phyloP scores from a whole-genome alignment of 2,329 filamentous ascomycete genomes.

The Chaetomiaceae sp. region DNA sequence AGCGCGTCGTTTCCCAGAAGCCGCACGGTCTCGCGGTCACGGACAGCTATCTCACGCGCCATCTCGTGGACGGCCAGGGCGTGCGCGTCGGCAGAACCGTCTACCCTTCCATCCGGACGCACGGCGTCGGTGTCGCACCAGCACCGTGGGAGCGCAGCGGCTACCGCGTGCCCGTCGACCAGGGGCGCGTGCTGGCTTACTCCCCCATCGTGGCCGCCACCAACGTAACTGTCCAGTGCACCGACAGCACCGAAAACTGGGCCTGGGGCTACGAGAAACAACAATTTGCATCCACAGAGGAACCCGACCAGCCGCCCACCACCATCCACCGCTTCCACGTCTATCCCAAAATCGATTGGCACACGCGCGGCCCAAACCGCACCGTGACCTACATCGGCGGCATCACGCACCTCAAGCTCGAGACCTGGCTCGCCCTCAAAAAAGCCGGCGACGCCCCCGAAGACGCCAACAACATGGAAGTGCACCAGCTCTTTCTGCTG shows the following conservation, averaged over 20 bases:
- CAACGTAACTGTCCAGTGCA: background rate
- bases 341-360: background rate
- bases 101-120: background rate
- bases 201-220: conserved; percentile 1
- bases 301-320: background rate
- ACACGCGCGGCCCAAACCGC: background rate
- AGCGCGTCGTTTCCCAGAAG: background rate
- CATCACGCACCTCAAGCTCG: background rate
- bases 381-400: background rate
- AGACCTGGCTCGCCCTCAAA: background rate
- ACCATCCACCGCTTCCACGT: background rate
- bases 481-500: background rate
- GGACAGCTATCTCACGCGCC: background rate
- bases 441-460: background rate
- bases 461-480: background rate
- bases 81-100: conserved; percentile 1
- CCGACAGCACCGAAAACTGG: background rate
- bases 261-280: background rate
- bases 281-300: background rate
- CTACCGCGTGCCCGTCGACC: background rate
- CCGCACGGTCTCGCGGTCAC: background rate
- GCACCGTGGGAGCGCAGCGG: background rate
- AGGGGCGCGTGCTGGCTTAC: background rate
- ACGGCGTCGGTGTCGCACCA: background rate
- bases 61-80: background rate